Percentiles rank a stretch among this genome's conserved stretches.
phyloP scores from a whole-genome alignment of 371 early-diverging fungal genomes.

The Massospora cicadina region DNA sequence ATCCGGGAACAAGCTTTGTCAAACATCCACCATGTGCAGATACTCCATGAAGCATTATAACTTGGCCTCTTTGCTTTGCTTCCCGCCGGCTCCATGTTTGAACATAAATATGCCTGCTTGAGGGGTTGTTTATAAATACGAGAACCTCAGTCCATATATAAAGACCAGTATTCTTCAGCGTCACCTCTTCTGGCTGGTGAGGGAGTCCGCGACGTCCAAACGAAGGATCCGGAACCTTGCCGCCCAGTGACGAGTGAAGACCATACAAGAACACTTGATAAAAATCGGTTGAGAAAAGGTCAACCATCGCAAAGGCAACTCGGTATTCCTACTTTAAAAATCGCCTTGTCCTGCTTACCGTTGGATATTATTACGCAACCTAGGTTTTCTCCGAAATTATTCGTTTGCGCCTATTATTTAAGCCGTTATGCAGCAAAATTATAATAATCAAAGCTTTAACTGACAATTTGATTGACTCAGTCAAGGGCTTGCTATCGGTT shows the following conservation, averaged over 20 bases:
- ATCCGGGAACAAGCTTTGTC: neutral
- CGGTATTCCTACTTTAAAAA: too few relatives aligned
- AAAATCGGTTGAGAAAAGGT: neutral
- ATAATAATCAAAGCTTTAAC: too few relatives aligned
- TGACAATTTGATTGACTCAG: too few relatives aligned
- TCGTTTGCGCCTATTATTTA: too few relatives aligned
- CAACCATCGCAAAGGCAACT: too few relatives aligned
- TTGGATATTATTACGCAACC: too few relatives aligned
- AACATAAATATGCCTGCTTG: neutral
- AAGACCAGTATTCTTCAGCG: neutral
- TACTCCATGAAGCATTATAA: conserved; percentile 4
- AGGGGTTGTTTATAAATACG: neutral
- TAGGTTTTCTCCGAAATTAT: too few relatives aligned
- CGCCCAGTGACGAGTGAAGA: neutral
- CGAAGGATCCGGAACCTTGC: conserved; percentile 2
- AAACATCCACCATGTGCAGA: conserved; percentile 5
- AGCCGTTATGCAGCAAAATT: too few relatives aligned
- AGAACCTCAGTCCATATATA: neutral
- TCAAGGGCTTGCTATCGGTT: too few relatives aligned
- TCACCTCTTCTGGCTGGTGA: neutral
- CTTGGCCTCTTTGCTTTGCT: neutral
- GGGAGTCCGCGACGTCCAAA: conserved; percentile 1
- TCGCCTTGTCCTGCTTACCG: too few relatives aligned
- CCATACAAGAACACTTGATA: conserved; percentile 2
- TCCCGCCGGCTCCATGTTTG: neutral